Conservation (phyloP, 345 rosid genomes). For the Acer campestre region DNA sequence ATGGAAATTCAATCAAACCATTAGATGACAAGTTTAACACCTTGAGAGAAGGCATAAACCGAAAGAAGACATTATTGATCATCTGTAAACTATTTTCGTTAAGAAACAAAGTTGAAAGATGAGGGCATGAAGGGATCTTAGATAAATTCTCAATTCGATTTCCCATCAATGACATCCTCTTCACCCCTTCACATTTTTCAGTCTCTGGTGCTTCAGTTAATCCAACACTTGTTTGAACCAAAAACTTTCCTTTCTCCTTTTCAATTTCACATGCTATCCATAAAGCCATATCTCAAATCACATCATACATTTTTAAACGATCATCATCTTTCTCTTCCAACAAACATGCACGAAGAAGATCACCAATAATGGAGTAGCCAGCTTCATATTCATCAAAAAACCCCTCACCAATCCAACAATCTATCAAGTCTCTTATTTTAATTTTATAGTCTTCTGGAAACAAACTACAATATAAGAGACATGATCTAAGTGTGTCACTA, state of each 20-base stretch:
- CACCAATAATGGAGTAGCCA: slow-evolving; percentile 26
- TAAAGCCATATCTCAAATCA: slow-evolving; percentile 43
- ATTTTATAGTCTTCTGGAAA: slow-evolving; percentile 30
- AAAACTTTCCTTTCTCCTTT: slow-evolving; percentile 2
- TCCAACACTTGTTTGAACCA: slow-evolving; percentile 16
- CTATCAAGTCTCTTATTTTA: slow-evolving; percentile 5
- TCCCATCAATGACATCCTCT: slow-evolving; percentile 32
- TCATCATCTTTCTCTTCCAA: slow-evolving; percentile 14
- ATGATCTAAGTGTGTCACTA: not conserved
- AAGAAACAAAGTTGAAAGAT: slow-evolving; percentile 33
- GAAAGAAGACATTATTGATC: slow-evolving; percentile 20
- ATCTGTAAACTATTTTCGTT: not conserved
- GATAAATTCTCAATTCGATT: slow-evolving; percentile 22
- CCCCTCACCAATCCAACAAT: slow-evolving; percentile 33
- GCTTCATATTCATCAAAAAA: not conserved
- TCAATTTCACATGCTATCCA: slow-evolving; percentile 33
- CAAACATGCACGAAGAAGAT: slow-evolving; percentile 27
- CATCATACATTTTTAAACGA: slow-evolving; percentile 41
- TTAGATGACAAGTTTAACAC: not conserved
- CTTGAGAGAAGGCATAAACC: slow-evolving; percentile 17
- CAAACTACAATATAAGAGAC: not conserved
- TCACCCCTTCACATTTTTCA: slow-evolving; percentile 15
- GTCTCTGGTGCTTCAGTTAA: slow-evolving; percentile 17
- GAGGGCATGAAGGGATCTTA: slow-evolving; percentile 15
- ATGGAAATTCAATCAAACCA: not conserved